phyloP scores from a whole-genome alignment of 441 rosid genomes.

The Flueggea neowawraea region DNA sequence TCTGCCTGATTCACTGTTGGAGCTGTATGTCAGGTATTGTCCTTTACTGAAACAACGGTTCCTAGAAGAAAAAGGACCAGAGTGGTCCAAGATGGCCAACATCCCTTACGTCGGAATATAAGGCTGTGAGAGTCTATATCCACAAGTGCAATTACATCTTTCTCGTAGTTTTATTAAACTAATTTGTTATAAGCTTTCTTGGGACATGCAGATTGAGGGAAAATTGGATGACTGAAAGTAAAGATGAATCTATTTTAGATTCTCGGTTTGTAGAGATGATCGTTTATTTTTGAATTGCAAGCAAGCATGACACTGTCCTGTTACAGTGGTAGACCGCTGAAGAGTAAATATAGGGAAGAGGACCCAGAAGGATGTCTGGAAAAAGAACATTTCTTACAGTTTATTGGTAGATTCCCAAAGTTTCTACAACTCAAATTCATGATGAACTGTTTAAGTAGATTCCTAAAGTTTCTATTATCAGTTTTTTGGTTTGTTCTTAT shows the following conservation, averaged over 20 bases:
- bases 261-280: no score
- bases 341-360: slow-evolving; percentile 49
- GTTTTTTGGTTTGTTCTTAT: slow-evolving; percentile 8
- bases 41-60: slow-evolving; percentile 6
- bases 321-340: slow-evolving; percentile 74
- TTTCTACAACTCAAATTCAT: slow-evolving; percentile 40
- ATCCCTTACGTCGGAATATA: not conserved
- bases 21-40: not conserved
- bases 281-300: no score
- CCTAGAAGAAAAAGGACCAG: not conserved
- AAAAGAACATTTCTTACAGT: no score
- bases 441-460: slow-evolving; percentile 66
- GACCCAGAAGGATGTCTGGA: slow-evolving; percentile 23
- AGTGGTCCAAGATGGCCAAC: slow-evolving; percentile 12
- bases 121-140: no score
- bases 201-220: no score
- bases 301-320: slow-evolving; percentile 43
- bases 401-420: no score
- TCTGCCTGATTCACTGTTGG: no score
- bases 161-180: no score
- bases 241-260: no score
- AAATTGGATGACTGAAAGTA: no score
- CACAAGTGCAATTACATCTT: no score
- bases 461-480: slow-evolving; percentile 1
- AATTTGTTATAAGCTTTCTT: no score